Percentiles rank a stretch among this genome's conserved stretches.
phyloP scores from a whole-genome alignment of 306 rosid species.

The Hylodesmum podocarpum region DNA sequence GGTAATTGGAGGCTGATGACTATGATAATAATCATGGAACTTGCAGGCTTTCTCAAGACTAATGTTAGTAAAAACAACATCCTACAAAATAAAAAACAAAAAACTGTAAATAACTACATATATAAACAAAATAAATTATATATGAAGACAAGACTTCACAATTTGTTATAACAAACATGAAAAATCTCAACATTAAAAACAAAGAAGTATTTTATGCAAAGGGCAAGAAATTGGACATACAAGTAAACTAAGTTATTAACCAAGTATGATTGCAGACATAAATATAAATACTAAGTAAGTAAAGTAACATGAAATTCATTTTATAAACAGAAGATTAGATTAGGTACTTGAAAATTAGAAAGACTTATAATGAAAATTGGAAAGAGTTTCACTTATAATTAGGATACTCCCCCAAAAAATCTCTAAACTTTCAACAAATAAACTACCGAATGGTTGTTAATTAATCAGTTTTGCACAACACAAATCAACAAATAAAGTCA shows the following conservation, averaged over 20 bases:
- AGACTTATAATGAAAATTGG: no score
- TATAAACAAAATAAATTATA: neutral
- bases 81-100: constrained; percentile 50
- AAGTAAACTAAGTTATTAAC: neutral
- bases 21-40: constrained; percentile 77
- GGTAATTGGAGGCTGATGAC: constrained; percentile 84
- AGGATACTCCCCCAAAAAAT: no score
- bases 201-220: neutral
- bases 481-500: no score
- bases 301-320: neutral
- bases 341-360: constrained; percentile 67
- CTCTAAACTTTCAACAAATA: no score
- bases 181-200: neutral
- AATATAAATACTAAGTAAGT: neutral
- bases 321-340: neutral
- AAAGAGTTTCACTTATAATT: no score
- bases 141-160: neutral
- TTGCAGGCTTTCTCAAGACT: constrained; percentile 67
- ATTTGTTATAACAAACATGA: neutral
- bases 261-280: neutral
- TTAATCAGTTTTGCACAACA: no score
- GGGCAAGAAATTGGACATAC: neutral
- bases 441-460: no score
- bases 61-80: constrained; percentile 77
- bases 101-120: neutral